Evolutionary conservation across 257 asterid genomes (phyloP).

Genomic region (Nicotiana sylvestris): DNA sequence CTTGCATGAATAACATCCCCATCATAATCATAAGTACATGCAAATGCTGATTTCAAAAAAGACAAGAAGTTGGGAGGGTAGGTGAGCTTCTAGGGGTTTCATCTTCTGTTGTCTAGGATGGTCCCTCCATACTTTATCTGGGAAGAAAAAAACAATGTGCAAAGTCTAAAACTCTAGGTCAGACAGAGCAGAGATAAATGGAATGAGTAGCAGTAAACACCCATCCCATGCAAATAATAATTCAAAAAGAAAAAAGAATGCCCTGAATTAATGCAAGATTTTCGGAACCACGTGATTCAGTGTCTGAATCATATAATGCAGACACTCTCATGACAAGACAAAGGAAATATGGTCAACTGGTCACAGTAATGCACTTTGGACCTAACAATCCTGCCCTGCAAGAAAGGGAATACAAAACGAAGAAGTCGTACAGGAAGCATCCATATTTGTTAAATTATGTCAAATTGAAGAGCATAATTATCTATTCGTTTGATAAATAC

Average conservation of each 20-base stretch:
- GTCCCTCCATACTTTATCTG: neutral
- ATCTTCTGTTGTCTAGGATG: neutral
- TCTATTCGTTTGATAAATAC: too few relatives aligned
- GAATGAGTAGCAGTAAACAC: too few relatives aligned
- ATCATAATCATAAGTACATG: too few relatives aligned
- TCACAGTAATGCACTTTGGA: neutral
- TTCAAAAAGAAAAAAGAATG: neutral
- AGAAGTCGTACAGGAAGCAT: too few relatives aligned
- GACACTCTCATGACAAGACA: neutral
- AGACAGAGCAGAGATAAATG: too few relatives aligned
- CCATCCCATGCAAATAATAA: too few relatives aligned
- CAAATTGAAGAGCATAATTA: too few relatives aligned
- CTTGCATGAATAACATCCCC: too few relatives aligned
- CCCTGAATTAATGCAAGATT: neutral
- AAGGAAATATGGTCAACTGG: neutral
- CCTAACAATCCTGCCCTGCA: neutral
- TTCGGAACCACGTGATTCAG: neutral
- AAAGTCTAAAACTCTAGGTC: neutral
- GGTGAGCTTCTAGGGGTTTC: neutral
- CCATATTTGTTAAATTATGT: too few relatives aligned
- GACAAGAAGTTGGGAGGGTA: neutral
- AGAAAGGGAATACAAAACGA: too few relatives aligned
- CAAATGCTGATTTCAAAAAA: too few relatives aligned
- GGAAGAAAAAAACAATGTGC: neutral
- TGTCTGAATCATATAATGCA: neutral